Evolutionary conservation across 495 filamentous ascomycete genomes (phyloP).

Genomic region (Xylaria longipes): DNA sequence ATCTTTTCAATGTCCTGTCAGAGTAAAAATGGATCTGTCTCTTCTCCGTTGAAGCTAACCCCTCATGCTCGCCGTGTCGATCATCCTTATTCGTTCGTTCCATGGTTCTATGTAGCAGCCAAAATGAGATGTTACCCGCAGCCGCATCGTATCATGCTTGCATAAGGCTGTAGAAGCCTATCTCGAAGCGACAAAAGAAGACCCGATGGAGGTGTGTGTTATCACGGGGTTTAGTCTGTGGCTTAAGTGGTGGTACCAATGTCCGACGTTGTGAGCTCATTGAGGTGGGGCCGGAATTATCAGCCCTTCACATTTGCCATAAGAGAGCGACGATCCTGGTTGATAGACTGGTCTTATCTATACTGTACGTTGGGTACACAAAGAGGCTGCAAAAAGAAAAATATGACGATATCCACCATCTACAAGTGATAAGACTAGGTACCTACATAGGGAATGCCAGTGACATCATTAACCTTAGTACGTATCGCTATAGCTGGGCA

Average conservation of each 20-base stretch:
- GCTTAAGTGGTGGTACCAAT: slow-evolving; percentile 1
- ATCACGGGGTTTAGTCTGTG: background rate
- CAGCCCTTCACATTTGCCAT: background rate
- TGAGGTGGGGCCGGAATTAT: background rate
- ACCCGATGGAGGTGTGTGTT: background rate
- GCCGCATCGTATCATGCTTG: background rate
- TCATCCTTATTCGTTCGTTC: background rate
- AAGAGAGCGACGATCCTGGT: background rate
- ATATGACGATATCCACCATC: background rate
- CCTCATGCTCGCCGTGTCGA: background rate
- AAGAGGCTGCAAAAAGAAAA: background rate
- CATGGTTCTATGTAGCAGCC: background rate
- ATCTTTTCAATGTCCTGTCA: background rate
- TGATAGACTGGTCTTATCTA: background rate
- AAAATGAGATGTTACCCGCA: background rate
- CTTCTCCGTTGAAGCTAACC: background rate
- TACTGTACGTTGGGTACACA: background rate
- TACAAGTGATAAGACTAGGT: background rate
- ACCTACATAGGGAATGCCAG: background rate
- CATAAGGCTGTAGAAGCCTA: background rate
- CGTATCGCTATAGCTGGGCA: background rate
- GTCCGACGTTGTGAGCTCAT: background rate
- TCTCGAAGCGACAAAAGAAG: background rate
- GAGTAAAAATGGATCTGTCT: background rate
- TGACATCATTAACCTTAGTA: background rate